Evolutionary conservation across 1,139 yeast species (phyloP).

Genomic region (Zygoascus meyerae): DNA sequence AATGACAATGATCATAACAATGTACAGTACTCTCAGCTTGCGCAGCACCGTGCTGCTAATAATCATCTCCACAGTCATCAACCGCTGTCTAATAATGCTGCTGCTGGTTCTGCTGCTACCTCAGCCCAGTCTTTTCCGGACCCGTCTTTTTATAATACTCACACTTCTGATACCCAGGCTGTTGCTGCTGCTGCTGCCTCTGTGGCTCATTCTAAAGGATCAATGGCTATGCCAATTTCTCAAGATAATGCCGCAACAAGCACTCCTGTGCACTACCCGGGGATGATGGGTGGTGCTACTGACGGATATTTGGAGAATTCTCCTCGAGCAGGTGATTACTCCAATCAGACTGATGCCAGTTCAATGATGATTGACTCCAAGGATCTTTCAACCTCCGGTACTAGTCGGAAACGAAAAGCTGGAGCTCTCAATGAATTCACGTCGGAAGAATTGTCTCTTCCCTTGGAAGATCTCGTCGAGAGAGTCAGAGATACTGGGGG

Average conservation of each 20-base stretch:
- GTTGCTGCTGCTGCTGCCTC: conserved; percentile 5
- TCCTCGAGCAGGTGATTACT: neutral
- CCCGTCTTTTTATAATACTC: conserved; percentile 2
- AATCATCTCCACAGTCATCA: neutral
- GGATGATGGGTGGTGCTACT: neutral
- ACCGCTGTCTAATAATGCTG: neutral
- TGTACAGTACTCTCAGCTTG: conserved; percentile 2
- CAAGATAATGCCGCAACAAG: conserved; percentile 2
- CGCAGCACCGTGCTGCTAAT: neutral
- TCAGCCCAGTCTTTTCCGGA: conserved; percentile 1
- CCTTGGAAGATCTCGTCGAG: conserved; percentile 49
- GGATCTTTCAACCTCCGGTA: conserved; percentile 2
- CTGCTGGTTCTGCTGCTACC: neutral
- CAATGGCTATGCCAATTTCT: neutral
- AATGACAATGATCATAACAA: neutral
- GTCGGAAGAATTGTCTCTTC: conserved; percentile 34
- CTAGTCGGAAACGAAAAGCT: conserved; percentile 17
- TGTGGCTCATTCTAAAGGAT: neutral
- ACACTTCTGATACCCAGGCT: conserved; percentile 1
- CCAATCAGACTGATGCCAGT: conserved; percentile 1
- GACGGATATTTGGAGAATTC: neutral
- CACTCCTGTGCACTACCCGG: conserved; percentile 2
- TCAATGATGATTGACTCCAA: conserved; percentile 2
- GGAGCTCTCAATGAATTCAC: conserved; percentile 16
- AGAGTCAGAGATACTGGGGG: conserved; percentile 39